A percentile compares a stretch with the other conserved stretches of the same genome.
Conservation (phyloP, 768 basidiomycete species). For the Tylopilus vinaceipallidus region DNA sequence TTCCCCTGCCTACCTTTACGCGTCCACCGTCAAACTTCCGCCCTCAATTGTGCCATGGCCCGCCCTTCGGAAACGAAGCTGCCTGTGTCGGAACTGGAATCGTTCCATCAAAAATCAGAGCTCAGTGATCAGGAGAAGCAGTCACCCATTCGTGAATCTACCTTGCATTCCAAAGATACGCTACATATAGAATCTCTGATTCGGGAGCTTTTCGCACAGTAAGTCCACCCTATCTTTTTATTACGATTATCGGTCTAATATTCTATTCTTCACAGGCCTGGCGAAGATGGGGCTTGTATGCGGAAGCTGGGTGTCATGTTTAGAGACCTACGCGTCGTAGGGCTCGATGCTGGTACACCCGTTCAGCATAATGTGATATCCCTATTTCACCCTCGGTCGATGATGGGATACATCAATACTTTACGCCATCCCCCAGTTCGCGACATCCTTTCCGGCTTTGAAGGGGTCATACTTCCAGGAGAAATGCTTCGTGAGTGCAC, state of each 20-base stretch:
- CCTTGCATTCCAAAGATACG: neutral
- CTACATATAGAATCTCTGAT: constrained; percentile 17
- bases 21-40: too few species aligned
- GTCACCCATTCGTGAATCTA: neutral
- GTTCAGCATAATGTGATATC: constrained; percentile 55
- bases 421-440: constrained; percentile 60
- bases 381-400: constrained; percentile 44
- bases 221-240: neutral
- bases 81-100: neutral
- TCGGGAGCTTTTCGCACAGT: constrained; percentile 12
- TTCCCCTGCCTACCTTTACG: too few species aligned
- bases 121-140: neutral
- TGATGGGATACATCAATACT: constrained; percentile 40
- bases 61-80: neutral
- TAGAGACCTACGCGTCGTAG: constrained; percentile 50
- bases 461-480: constrained; percentile 63
- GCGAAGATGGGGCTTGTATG: constrained; percentile 29
- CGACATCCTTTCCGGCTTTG: constrained; percentile 60
- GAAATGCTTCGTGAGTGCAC: constrained; percentile 70
- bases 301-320: constrained; percentile 53
- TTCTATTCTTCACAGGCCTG: constrained; percentile 26
- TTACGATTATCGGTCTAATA: too few species aligned
- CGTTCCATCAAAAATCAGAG: too few species aligned
- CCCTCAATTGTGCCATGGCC: too few species aligned
- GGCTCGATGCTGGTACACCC: constrained; percentile 41